Base-by-base conservation (phyloP, 192 early-diverging fungal species). In the Backusella tuberculispora region DNA sequence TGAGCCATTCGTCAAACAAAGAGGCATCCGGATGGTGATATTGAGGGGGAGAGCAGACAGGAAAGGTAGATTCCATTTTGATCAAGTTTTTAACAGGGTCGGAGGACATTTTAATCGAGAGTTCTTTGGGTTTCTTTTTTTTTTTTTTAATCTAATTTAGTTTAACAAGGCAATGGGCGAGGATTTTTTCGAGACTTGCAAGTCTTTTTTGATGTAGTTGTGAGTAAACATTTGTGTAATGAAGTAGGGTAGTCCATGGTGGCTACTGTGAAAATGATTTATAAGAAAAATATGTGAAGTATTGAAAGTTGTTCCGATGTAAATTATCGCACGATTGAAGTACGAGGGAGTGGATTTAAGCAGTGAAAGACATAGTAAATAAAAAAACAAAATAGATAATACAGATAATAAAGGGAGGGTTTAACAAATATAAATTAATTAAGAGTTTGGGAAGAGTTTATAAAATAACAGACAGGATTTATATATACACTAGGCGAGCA, bases 1-100 rank as follows among this genome's bases (percentile, higher is more conserved):
- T 78, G 67, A 87, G 81, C 83, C 85, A 84, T 65, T 84, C 83
- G 73, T 87, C 85, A 48, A 84, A 70, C 26, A 78, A 42, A 34
- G 72, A 66, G 17, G 75, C 72, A 73, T 74, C 38, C 15, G 46
- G 46, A 46, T 41, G 40, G 48, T 63, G 40, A 50, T 38, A 43
- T 9, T 10, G 37, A 24, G 10, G 12, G 63, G 15, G 44, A 40
- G 34, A 42, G 75, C 10, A 60, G 53, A 0, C 24, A 60, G 53
- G 53, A 13, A 26, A 13, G 53, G 53, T 26, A 19, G 53, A 26
- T 60, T 60, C 53, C 53, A 60, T 60, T 10, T 60, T 26, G 12
- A 24, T 60, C 10, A 60, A 26, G 53, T 60, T 21, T 24, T 12
- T 60, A 60, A 60, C 53, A 24, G 48, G 48, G n/a, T 50, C 5